Percentiles rank a stretch among this genome's conserved stretches.
Evolutionary conservation across 2,329 filamentous ascomycete genomes (phyloP).

Genomic region (Pestalotiopsis sp.): DNA sequence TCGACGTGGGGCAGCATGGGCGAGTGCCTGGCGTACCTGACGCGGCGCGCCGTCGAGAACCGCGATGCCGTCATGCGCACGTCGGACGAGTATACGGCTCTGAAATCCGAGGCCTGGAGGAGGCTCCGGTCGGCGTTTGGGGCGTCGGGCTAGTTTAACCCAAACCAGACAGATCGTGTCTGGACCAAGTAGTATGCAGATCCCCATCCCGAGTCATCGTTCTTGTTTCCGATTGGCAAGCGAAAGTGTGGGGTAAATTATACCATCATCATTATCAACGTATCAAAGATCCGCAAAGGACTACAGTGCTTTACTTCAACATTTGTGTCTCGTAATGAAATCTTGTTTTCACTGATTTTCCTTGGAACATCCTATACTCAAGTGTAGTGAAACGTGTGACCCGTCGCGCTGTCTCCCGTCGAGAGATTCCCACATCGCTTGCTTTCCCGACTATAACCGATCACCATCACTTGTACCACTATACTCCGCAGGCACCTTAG

Average conservation of each 20-base stretch:
- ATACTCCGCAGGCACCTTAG: neutral
- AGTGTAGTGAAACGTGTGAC: neutral
- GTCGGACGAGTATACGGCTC: slow-evolving; percentile 29
- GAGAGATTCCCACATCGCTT: neutral
- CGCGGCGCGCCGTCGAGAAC: slow-evolving; percentile 41
- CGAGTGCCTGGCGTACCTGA: slow-evolving; percentile 42
- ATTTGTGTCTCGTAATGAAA: neutral
- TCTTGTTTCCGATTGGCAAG: neutral
- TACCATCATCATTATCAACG: neutral
- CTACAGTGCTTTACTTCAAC: neutral
- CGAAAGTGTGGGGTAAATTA: neutral
- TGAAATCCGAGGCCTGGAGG: slow-evolving; percentile 20
- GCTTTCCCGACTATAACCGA: neutral
- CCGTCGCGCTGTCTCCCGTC: neutral
- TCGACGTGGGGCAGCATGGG: slow-evolving; percentile 41
- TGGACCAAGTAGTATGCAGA: neutral
- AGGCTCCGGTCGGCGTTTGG: slow-evolving; percentile 14
- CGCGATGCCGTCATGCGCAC: slow-evolving; percentile 35
- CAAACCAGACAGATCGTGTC: neutral
- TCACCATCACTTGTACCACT: neutral
- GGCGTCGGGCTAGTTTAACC: neutral
- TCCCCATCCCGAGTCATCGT: neutral
- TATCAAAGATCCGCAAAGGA: neutral
- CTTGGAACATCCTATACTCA: neutral
- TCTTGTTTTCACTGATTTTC: neutral